A percentile compares a stretch with the other conserved stretches of the same genome.
Conservation (phyloP, 2,329 filamentous ascomycete genomes). For the Fusarium sp. region DNA sequence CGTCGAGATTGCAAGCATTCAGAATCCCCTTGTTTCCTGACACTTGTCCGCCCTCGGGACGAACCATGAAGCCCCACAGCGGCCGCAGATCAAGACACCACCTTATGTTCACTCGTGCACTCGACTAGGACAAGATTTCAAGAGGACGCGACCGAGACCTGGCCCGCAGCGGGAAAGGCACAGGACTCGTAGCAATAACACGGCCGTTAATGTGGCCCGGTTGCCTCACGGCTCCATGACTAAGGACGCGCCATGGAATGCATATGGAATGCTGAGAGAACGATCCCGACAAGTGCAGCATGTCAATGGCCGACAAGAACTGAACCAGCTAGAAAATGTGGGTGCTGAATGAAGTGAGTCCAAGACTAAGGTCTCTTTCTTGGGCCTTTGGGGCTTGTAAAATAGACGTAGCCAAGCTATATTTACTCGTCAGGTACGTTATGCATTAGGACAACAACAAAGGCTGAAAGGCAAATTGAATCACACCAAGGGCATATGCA, state of each 20-base stretch:
- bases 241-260: slow-evolving; percentile 26
- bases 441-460: slow-evolving; percentile 22
- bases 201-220: slow-evolving; percentile 36
- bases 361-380: not conserved
- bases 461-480: slow-evolving; percentile 21
- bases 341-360: not conserved
- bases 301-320: not conserved
- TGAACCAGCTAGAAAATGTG: not conserved
- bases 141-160: slow-evolving; percentile 37
- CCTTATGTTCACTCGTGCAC: slow-evolving; percentile 36
- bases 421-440: slow-evolving; percentile 17
- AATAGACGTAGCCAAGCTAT: slow-evolving; percentile 3
- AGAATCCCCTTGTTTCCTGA: slow-evolving; percentile 47
- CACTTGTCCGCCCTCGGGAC: slow-evolving; percentile 50
- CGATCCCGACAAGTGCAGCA: not conserved
- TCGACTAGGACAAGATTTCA: slow-evolving; percentile 33
- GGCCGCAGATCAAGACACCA: slow-evolving; percentile 53
- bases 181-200: slow-evolving; percentile 42
- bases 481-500: slow-evolving; percentile 20
- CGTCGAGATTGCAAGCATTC: slow-evolving; percentile 43
- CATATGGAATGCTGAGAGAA: slow-evolving; percentile 29
- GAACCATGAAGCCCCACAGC: slow-evolving; percentile 52
- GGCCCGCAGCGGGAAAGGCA: slow-evolving; percentile 45
- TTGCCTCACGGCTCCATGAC: slow-evolving; percentile 19
- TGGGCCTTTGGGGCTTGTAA: not conserved